Conservation (phyloP, 208 protist species). For the Angomonas deanei region DNA sequence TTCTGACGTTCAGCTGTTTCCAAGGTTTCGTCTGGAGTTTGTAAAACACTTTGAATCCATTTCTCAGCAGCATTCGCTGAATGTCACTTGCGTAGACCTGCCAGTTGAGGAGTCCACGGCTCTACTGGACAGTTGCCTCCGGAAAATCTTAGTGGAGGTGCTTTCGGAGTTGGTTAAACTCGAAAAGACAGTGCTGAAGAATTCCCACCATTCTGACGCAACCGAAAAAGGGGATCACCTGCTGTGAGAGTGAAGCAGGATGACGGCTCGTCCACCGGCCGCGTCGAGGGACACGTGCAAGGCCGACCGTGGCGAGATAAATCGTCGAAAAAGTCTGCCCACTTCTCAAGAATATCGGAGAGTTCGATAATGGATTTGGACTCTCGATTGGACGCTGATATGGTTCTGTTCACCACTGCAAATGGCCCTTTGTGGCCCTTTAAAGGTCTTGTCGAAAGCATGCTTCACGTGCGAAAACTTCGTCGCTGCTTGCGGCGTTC, state of each 20-base stretch:
- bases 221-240: slow-evolving; percentile 2
- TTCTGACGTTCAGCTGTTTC: slow-evolving; percentile 76
- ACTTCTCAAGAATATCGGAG: slow-evolving; percentile 5
- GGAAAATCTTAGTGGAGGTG: slow-evolving; percentile 58
- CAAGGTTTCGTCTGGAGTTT: slow-evolving; percentile 72
- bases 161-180: slow-evolving; percentile 54
- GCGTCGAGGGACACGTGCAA: too few species aligned
- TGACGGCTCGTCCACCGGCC: too few species aligned
- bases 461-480: slow-evolving; percentile 74
- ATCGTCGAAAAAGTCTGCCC: neutral
- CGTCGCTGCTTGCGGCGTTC: slow-evolving; percentile 32
- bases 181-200: slow-evolving; percentile 24
- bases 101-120: slow-evolving; percentile 18
- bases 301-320: neutral
- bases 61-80: slow-evolving; percentile 25
- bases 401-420: slow-evolving; percentile 29
- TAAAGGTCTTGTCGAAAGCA: slow-evolving; percentile 44
- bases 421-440: slow-evolving; percentile 61
- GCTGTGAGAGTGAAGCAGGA: too few species aligned
- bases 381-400: slow-evolving; percentile 61
- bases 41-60: slow-evolving; percentile 74
- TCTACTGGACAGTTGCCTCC: slow-evolving; percentile 49
- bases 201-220: neutral
- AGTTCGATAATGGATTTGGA: slow-evolving; percentile 25
- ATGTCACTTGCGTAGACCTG: slow-evolving; percentile 51